Conservation (phyloP, 1,284 basidiomycete genomes). For the Malassezia dermatis region DNA sequence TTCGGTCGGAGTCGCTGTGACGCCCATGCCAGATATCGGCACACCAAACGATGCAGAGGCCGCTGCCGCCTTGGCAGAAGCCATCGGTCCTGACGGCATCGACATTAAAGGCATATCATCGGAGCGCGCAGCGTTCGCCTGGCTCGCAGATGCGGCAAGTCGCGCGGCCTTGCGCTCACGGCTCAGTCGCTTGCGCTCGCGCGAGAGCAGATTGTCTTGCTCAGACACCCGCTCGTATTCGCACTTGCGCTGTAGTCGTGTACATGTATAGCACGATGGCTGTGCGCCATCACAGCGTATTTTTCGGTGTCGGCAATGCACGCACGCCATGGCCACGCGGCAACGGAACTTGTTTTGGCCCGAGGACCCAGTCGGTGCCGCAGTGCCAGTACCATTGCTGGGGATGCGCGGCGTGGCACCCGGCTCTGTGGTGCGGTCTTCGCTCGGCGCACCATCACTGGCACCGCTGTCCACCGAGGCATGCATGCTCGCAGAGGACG, state of each 20-base stretch:
- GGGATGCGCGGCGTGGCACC: neutral
- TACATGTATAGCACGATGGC: conserved; percentile 34
- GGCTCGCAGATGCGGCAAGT: conserved; percentile 7
- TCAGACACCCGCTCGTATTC: conserved; percentile 39
- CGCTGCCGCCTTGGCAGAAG: neutral
- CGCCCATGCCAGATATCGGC: neutral
- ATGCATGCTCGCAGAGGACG: neutral
- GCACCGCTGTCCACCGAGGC: neutral
- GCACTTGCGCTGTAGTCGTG: conserved; percentile 31
- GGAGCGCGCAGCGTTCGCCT: neutral
- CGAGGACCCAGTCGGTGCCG: neutral
- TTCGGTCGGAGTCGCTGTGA: neutral
- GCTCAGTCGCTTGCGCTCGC: conserved; percentile 34
- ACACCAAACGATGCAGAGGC: conserved; percentile 5
- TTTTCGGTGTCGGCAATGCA: conserved; percentile 39
- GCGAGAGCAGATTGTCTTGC: conserved; percentile 35
- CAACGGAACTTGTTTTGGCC: conserved; percentile 17
- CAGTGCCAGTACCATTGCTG: neutral
- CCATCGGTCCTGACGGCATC: conserved; percentile 4
- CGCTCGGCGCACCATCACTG: neutral
- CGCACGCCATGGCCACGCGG: conserved; percentile 33
- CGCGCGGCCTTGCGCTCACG: conserved; percentile 25
- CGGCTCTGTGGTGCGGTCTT: neutral
- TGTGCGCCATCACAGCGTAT: conserved; percentile 38
- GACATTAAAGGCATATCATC: neutral